Evolutionary conservation across 148 eudicot species (phyloP), one percentile per base, ranked within the genome.

Genomic region (Camellia sinensis): DNA sequence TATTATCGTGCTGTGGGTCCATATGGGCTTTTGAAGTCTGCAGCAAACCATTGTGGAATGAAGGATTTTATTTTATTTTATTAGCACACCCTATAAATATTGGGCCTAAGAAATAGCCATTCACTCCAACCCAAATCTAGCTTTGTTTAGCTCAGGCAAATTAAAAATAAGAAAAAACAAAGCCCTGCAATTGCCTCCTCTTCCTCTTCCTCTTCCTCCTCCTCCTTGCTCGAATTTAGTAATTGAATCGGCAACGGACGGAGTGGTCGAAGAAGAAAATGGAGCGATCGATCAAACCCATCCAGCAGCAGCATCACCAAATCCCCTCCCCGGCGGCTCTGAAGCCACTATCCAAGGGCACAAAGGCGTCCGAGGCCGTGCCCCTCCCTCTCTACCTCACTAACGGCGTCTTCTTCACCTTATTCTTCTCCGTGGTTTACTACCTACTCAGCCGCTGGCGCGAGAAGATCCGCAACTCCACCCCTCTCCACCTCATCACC

Each of bases 401-500:
- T 0, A 95, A 93, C 85, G 93, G 88, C 44, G 80, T 92, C 3
- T 95, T 95, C 89, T 89, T 95, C 76, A 84, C 94, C 14, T 83
- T 95, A 13, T 95, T 95, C 79, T 95, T 95, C 88, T 86, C 94
- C 68, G 93, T 92, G 3, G 93, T 93, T 7, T 93, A 93, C 80
- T 95, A 86, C 72, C 93, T 95, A 50, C 88, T 95, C 22, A 89
- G 84, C 73, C 88, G 98, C 2, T 95, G 98, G 98, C 87, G 97
- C 48, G 96, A 93, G 83, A 95, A 95, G 87, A 93, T 95, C 76
- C 90, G 97, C 0, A 90, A 85, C 75, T 93, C 97, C n/a, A 92
- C 89, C 0, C 98, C 97, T 76, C 93, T 95, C 46, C 97, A 95
- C 68, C 89, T 95, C 63, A 83, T 95, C 70, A 86, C 91, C 15